A percentile compares a stretch with the other conserved stretches of the same genome.
Conservation (phyloP, 305 asterid species). For the Rubia peregrina region DNA sequence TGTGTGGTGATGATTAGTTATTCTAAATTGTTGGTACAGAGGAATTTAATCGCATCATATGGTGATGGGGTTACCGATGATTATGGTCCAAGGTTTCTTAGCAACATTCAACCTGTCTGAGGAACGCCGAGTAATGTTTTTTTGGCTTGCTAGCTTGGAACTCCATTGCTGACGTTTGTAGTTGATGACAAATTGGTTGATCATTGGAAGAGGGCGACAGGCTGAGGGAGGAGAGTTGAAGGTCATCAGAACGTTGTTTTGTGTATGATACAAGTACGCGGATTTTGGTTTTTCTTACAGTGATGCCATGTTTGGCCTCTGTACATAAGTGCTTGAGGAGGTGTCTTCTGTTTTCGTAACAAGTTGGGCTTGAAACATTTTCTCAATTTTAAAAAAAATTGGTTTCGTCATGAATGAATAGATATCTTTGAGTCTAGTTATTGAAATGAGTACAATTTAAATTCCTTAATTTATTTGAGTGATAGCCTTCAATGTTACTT, state of each 20-base stretch:
- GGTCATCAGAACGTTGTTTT: background rate
- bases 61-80: constrained; percentile 12
- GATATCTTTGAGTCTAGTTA: too few relatives aligned
- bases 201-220: background rate
- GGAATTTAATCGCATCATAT: constrained; percentile 33
- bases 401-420: background rate
- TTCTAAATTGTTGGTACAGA: constrained; percentile 31
- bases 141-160: background rate
- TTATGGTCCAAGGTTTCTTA: constrained; percentile 12
- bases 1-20: background rate
- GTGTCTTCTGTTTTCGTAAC: background rate
- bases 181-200: background rate
- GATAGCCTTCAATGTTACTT: too few relatives aligned
- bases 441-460: too few relatives aligned
- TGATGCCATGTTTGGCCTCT: background rate
- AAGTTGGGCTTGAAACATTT: constrained; percentile 1
- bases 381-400: background rate
- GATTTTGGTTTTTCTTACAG: background rate
- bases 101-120: constrained; percentile 5
- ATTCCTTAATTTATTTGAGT: too few relatives aligned
- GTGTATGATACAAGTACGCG: background rate
- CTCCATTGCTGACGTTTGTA: background rate
- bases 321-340: constrained; percentile 3
- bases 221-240: too few relatives aligned
- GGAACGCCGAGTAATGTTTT: constrained; percentile 9